Base-by-base conservation (phyloP, 495 filamentous ascomycete genomes). In the Neurospora sp. region DNA sequence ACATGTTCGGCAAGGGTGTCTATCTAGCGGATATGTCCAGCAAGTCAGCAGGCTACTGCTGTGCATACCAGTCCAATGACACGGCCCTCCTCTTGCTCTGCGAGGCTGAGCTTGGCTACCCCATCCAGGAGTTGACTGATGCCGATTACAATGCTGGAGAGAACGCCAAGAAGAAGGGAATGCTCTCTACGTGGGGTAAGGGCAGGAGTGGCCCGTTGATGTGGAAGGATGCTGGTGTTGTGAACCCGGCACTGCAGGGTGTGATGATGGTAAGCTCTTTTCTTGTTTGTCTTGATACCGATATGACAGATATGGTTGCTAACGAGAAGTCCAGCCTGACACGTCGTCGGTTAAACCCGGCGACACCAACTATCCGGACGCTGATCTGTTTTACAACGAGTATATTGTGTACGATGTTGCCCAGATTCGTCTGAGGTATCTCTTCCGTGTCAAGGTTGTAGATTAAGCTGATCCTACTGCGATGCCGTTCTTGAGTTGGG, bases 1-100 rank as follows among this genome's bases (percentile, higher is more conserved):
- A 94, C 77, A 85, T 86, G 85, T 96, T 96, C 74, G 93, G 91
- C 74, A 94, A 96, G 78, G 94, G 94, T n/a, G 89, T 97, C 59
- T 97, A 97, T 78, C 85, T 97, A 2, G 93, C 94, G 14, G 94
- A 97, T 77, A 92, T 92, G 81, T 91, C 88, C 68, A 85, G 74
- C 88, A 86, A 86, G 80, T 93, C 91, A 5, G 93, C 93, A 27
- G 88, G 89, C 73, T 97, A 96, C 82, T 96, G 93, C 79, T 86
- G 79, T 71, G 73, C 85, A 1, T 72, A 74, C 41, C 77, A 74
- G 14, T 86, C 85, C 11, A 81, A 82, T 42, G 83, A 83, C 42
- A 83, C 82, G 8, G 89, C 85, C 4, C 81, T 92, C 5, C 77
- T 91, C 1, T 81, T 97, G 20, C 88, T 96, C 2, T 94, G 93